phyloP scores from a whole-genome alignment of 306 rosid genomes.

The Quercus rubra region DNA sequence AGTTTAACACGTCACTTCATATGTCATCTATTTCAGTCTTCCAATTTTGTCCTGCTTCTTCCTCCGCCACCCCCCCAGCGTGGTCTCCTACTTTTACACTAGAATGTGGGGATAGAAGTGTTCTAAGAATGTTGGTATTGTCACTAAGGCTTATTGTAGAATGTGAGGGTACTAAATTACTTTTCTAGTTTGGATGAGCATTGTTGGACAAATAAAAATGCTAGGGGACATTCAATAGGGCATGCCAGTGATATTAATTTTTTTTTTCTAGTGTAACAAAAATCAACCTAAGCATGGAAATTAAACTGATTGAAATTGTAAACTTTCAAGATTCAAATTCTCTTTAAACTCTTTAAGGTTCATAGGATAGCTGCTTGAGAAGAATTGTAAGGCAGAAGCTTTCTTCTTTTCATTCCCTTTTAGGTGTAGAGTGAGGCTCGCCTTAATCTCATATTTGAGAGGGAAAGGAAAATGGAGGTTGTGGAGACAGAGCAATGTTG shows the following conservation, averaged over 20 bases:
- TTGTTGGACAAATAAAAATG: neutral
- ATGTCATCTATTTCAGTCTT: neutral
- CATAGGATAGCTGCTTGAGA: neutral
- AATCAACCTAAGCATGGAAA: neutral
- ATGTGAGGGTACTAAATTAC: neutral
- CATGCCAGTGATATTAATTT: neutral
- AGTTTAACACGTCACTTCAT: neutral
- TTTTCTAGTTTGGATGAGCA: neutral
- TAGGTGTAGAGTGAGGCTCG: neutral
- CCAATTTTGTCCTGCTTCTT: neutral
- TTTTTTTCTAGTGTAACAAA: neutral
- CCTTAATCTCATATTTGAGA: neutral
- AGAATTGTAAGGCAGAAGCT: neutral
- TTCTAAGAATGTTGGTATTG: neutral
- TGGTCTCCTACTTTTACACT: too few relatives aligned
- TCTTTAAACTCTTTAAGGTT: neutral
- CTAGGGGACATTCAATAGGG: neutral
- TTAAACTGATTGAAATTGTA: neutral
- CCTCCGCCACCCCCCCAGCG: too few relatives aligned
- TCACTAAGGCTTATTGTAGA: neutral
- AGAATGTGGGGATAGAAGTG: neutral
- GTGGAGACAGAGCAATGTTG: neutral
- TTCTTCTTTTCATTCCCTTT: neutral
- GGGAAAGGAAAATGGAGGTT: neutral
- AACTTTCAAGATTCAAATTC: neutral